Evolutionary conservation across 148 eudicot genomes (phyloP), one percentile per base, ranked within the genome.

Genomic region (Cornus kousa): DNA sequence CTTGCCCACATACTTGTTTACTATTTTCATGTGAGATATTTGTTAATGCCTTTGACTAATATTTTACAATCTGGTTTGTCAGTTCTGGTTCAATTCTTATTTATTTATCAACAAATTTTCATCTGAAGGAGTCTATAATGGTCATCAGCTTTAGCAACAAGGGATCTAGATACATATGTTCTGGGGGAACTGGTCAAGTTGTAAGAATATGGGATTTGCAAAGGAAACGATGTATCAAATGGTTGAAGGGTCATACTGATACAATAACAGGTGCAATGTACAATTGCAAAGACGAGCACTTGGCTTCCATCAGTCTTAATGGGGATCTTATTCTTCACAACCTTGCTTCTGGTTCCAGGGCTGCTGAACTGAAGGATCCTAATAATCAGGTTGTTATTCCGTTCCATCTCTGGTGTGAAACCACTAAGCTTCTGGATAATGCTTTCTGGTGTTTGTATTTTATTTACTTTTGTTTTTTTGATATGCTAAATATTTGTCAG

Each of bases 191-290:
- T 79, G 91, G 91, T 73, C 94, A 95, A 83, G 91, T 95, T 80
- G 99, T 93, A 33, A 85, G 90, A 80, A 95, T 93, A 72, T 95
- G 99, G 99, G 99, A 95, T 87, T 86, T 95, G 84, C 99, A 91
- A 82, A 88, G 90, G 80, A 95, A 93, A 79, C 97, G 94, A 43
- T 95, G 99, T 86, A 92, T 95, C 73, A 95, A 95, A 88, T 88
- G 97, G 97, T 85, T 95, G 87, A 95, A 77, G 85, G 99, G 99
- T 72, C 99, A 95, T 84, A 89, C 87, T 39, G 90, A 89, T 82
- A 86, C 97, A 59, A 92, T 95, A 80, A 93, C 97, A 75, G 96
- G 93, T 73, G 89, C 80, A 32, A 83, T 84, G 81, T 96, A 96
- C 88, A 96, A 96, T 85, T 92, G 93, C 85, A 96, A 89, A 88